Evolutionary conservation across 768 basidiomycete species (phyloP).

Genomic region (Auricularia heimuer): DNA sequence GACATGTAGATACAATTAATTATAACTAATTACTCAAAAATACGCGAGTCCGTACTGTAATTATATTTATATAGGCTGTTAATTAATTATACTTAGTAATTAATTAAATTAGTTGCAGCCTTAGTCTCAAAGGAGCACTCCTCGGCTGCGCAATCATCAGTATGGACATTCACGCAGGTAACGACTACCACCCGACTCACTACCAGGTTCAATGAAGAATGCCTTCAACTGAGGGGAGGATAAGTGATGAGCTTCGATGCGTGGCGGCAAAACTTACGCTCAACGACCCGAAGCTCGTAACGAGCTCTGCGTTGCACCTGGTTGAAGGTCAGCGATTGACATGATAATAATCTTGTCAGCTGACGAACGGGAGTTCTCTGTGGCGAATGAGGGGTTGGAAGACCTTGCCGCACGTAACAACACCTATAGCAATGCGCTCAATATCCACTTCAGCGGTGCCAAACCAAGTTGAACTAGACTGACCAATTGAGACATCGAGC

Average conservation of each 20-base stretch:
- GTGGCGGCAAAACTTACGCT: neutral
- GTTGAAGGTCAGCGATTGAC: neutral
- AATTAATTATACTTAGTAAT: no score
- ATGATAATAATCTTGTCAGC: neutral
- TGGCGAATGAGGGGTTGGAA: neutral
- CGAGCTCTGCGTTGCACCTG: neutral
- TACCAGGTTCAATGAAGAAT: neutral
- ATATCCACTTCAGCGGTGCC: neutral
- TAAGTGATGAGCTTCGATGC: neutral
- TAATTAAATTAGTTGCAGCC: no score
- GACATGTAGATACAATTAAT: no score
- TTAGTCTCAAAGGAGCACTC: neutral
- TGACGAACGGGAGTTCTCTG: neutral
- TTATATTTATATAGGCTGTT: no score
- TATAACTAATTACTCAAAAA: no score
- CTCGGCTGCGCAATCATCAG: neutral
- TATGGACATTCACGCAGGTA: neutral
- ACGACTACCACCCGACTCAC: neutral
- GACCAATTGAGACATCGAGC: neutral
- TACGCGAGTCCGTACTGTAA: no score
- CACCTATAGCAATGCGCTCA: neutral
- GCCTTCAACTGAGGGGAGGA: neutral
- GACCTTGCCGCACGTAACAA: neutral
- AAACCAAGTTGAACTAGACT: neutral
- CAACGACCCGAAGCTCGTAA: neutral